phyloP scores from a whole-genome alignment of 345 rosid genomes.

The Hibiscus syriacus region DNA sequence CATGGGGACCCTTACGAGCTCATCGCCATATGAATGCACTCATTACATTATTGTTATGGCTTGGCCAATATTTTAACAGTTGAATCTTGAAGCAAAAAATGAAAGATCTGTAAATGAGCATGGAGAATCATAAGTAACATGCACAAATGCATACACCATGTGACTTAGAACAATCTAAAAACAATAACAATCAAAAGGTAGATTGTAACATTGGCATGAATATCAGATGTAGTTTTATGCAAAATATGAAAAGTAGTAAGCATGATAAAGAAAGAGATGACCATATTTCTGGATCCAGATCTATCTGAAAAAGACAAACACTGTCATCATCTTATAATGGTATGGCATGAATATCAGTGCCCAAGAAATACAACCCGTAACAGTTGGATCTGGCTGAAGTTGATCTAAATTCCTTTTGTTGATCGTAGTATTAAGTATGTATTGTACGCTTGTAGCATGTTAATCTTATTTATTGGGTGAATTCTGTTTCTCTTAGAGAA shows the following conservation, averaged over 20 bases:
- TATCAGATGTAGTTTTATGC: neutral
- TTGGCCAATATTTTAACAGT: neutral
- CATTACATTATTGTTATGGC: neutral
- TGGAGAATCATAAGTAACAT: neutral
- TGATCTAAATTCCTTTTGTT: neutral
- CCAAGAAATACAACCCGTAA: neutral
- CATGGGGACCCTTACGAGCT: slow-evolving; percentile 8
- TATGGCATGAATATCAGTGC: neutral
- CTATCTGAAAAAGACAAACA: slow-evolving; percentile 6
- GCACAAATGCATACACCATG: slow-evolving; percentile 1
- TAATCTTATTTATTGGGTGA: too few species aligned
- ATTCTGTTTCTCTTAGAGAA: too few species aligned
- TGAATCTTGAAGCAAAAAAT: neutral
- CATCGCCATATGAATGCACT: neutral
- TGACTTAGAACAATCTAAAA: neutral
- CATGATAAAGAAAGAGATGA: neutral
- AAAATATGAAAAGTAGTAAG: neutral
- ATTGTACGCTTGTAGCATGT: neutral
- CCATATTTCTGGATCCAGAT: slow-evolving; percentile 4
- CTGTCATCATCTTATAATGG: neutral
- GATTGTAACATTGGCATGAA: neutral
- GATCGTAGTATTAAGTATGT: neutral
- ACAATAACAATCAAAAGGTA: neutral
- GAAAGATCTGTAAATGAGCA: neutral
- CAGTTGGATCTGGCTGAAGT: neutral